Percentiles rank a stretch among this genome's conserved stretches.
Evolutionary conservation across 768 basidiomycete species (phyloP).

Genomic region (Hericium erinaceus): DNA sequence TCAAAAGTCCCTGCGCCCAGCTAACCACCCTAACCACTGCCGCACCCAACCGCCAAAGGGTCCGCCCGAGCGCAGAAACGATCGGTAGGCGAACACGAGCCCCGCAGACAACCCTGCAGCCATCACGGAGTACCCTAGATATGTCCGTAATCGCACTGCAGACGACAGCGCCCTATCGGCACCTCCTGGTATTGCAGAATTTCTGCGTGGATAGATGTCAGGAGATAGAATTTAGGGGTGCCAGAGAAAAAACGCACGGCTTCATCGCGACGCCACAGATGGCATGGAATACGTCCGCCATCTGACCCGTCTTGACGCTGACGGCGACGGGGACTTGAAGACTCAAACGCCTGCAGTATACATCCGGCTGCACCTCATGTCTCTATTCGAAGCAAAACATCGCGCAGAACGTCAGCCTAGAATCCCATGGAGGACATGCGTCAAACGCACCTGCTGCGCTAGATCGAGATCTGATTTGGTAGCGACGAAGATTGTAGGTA

Average conservation of each 20-base stretch:
- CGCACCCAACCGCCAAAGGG: slow-evolving; percentile 43
- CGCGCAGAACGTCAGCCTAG: background rate
- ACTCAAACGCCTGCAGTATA: slow-evolving; percentile 82
- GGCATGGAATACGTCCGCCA: slow-evolving; percentile 79
- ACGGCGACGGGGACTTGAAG: slow-evolving; percentile 94
- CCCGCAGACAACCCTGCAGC: slow-evolving; percentile 70
- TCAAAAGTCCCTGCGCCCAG: slow-evolving; percentile 39
- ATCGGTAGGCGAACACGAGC: slow-evolving; percentile 61
- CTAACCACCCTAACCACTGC: slow-evolving; percentile 59
- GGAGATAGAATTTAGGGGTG: background rate
- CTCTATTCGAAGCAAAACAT: slow-evolving; percentile 37
- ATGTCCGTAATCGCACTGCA: slow-evolving; percentile 58
- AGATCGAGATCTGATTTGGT: slow-evolving; percentile 98
- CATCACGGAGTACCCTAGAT: slow-evolving; percentile 63
- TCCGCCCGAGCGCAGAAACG: slow-evolving; percentile 53
- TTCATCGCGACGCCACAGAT: slow-evolving; percentile 80
- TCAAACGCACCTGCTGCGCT: slow-evolving; percentile 68
- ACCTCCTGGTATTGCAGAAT: slow-evolving; percentile 69
- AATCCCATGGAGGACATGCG: background rate
- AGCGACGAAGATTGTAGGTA: slow-evolving; percentile 95
- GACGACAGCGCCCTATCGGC: slow-evolving; percentile 68
- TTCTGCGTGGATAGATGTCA: slow-evolving; percentile 13
- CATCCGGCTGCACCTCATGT: slow-evolving; percentile 97
- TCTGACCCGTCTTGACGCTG: slow-evolving; percentile 78
- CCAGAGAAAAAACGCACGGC: slow-evolving; percentile 49